Percentiles rank a stretch among this genome's conserved stretches.
These are phyloP conservation scores for Termitomyces sp. DNA, from an alignment of 768 basidiomycete species.

Conservation along the genomic window DNA sequence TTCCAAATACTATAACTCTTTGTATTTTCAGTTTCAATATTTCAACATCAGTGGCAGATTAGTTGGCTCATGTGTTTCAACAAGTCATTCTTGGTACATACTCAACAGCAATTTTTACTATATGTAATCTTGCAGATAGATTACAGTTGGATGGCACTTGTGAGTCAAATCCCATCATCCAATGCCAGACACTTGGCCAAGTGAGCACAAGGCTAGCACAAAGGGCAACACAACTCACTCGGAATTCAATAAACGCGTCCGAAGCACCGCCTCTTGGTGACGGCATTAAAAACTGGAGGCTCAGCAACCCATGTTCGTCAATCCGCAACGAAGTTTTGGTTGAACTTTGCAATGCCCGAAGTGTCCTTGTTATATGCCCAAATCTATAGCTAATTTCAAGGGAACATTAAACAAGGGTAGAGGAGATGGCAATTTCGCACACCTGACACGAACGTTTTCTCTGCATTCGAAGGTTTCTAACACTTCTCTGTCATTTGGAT, in stretches of 20 bases:
- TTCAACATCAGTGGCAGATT: too few species aligned
- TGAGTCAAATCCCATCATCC: constrained; percentile 27
- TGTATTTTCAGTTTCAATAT: too few species aligned
- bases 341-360: constrained; percentile 76
- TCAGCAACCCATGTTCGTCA: constrained; percentile 76
- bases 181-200: constrained; percentile 37
- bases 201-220: neutral
- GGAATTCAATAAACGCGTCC: constrained; percentile 83
- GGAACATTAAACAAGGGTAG: neutral
- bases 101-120: too few species aligned
- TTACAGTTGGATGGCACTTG: too few species aligned
- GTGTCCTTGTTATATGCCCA: constrained; percentile 65
- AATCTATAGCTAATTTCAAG: constrained; percentile 69
- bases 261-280: constrained; percentile 35
- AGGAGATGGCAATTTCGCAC: neutral
- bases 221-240: constrained; percentile 47
- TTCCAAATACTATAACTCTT: too few species aligned
- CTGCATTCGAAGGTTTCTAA: constrained; percentile 87
- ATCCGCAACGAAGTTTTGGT: constrained; percentile 89
- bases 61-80: too few species aligned
- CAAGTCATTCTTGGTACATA: too few species aligned
- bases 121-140: too few species aligned
- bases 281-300: constrained; percentile 88
- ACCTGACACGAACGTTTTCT: constrained; percentile 69
- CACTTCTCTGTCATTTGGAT: constrained; percentile 88